Conservation (phyloP, 257 asterid genomes). For the Nicotiana tabacum region DNA sequence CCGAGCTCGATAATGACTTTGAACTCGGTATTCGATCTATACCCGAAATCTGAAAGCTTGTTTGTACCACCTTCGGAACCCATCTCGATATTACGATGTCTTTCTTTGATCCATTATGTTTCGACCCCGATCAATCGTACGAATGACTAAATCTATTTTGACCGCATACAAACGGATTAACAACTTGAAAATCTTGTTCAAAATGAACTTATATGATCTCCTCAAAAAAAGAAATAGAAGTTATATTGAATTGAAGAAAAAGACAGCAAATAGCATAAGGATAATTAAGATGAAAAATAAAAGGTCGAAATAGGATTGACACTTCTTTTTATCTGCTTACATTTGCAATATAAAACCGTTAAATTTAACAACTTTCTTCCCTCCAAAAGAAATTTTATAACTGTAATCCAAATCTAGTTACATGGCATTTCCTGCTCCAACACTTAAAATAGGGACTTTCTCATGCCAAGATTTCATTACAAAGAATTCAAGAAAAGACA, state of each 20-base stretch:
- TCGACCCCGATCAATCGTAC: no score
- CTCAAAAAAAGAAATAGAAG: no score
- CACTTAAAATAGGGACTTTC: neutral
- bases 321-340: neutral
- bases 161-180: no score
- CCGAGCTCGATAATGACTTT: no score
- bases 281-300: neutral
- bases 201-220: no score
- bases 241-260: neutral
- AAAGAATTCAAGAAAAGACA: constrained; percentile 5
- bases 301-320: neutral
- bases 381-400: neutral
- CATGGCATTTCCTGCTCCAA: constrained; percentile 13
- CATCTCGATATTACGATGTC: no score
- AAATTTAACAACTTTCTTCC: neutral
- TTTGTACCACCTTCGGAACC: no score
- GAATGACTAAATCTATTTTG: no score
- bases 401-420: neutral
- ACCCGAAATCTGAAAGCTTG: no score
- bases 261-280: neutral
- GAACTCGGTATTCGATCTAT: no score
- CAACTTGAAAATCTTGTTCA: no score
- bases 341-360: neutral
- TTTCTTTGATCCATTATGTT: no score
- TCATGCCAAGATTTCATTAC: neutral